Evolutionary conservation across 2,329 filamentous ascomycete genomes (phyloP), one percentile per base, ranked within the genome.

Genomic region (Arthrobotrys sphaeroides): DNA sequence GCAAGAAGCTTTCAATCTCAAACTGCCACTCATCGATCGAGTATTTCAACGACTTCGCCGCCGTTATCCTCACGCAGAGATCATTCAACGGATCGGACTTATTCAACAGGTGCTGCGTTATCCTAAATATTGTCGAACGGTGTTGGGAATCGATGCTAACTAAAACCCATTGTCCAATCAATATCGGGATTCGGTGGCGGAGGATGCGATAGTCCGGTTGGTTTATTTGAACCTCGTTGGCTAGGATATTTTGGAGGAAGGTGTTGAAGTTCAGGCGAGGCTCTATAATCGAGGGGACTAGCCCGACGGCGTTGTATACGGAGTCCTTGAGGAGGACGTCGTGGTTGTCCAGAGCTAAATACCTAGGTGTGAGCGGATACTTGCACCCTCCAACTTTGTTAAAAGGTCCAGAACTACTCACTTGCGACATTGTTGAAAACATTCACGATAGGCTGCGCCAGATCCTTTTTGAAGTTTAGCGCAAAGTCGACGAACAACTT

Each of bases 401-500:
- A n/a, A n/a, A n/a, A n/a, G n/a, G n/a, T n/a, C n/a, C n/a, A 22
- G 10, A 20, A 24, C 4, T 68, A 83, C 83, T 87, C 86, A 84
- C 88, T 88, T 73, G 92, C 90, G 65, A 93, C 91, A 5, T 88
- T 89, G 78, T 90, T 87, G 81, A 98, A 97, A 78, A 97, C 96
- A 55, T 87, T 86, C 47, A 98, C 84, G 26, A 99, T 84, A 13
- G 93, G 93, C 49, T 90, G 88, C 7, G 92, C 88, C 40, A 98
- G 87, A 26, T 96, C 85, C 51, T 90, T 85, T 83, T 95, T 97
- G 86, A 92, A 96, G 83, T 96, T 90, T 76, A 92, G 91, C 74
- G 97, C 88, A 16, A 99, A 87, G 80, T 97, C 94, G 78, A 97
- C 86, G 82, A 98, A 97, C 12, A 99, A 86, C 82, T 94, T 96